Evolutionary conservation across 768 basidiomycete species (phyloP), one percentile per base, ranked within the genome.

Genomic region (Agaricus blazei): DNA sequence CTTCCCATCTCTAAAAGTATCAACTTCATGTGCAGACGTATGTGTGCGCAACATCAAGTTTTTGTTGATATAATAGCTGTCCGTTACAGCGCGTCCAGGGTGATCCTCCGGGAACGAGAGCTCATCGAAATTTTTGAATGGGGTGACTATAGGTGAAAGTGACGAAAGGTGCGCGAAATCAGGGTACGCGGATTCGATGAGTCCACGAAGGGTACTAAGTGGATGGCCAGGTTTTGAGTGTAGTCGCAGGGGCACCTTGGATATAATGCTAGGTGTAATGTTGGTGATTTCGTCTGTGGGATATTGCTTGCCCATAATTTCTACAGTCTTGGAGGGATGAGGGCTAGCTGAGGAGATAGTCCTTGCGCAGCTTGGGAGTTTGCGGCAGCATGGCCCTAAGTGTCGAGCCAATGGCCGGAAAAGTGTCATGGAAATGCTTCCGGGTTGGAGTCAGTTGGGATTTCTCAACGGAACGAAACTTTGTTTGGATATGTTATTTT

Each of bases 11-110:
- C 79, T 70, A 68, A 97, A 98, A 6, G 85, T 85, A 57, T 97
- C 94, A 31, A 98, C 90, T 73, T 99, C 96, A 67, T 99, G 97
- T 3, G 97, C 93, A n/a, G 90, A 93, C 1, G 97, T 98, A 68
- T 99, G 97, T 0, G 97, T 98, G 41, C 97, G 87, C 37, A 99
- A 83, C 92, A 99, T 93, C 65, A 87, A 75, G 63, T 84, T 75
- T 63, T 78, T 81, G 74, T 98, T 98, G 66, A 97, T 77, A 71
- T 99, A 99, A 77, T 99, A 99, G 65, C 88, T 91, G 74, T 99
- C 97, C 42, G 90, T 91, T 44, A 84, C 75, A 24, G 88, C 79
- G 57, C 97, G 84, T 15, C 97, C 96, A 0, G 96, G 94, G 68
- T 99, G 97, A 74, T 98, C 94, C 12, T 73, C 63, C 0, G 96